These are phyloP conservation scores for Populus euphratica DNA, from an alignment of 345 rosid species.

Conservation along the genomic window DNA sequence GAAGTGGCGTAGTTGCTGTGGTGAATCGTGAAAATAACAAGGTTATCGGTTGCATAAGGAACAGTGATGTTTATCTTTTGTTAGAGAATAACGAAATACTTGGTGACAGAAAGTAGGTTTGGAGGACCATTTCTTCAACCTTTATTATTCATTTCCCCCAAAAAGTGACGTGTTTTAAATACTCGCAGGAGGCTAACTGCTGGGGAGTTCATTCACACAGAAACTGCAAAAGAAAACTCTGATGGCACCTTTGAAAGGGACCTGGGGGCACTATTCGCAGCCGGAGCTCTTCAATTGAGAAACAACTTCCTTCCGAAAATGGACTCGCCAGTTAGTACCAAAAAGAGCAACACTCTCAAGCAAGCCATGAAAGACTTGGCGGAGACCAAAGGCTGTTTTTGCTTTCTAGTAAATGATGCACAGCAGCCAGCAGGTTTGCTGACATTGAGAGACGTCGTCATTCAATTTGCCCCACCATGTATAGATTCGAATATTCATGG, in stretches of 20 bases:
- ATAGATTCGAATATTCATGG: slow-evolving; percentile 35
- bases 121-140: neutral
- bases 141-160: neutral
- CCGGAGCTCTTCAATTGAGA: slow-evolving; percentile 26
- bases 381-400: slow-evolving; percentile 21
- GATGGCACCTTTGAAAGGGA: slow-evolving; percentile 25
- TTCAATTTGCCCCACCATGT: slow-evolving; percentile 42
- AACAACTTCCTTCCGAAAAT: slow-evolving; percentile 34
- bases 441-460: slow-evolving; percentile 28
- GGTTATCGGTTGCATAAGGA: slow-evolving; percentile 29
- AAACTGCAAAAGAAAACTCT: slow-evolving; percentile 4
- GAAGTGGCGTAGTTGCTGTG: slow-evolving; percentile 21
- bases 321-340: slow-evolving; percentile 30
- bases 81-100: slow-evolving; percentile 24
- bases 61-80: slow-evolving; percentile 33
- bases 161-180: neutral
- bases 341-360: slow-evolving; percentile 35
- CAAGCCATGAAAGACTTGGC: slow-evolving; percentile 38
- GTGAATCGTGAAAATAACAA: slow-evolving; percentile 13
- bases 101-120: slow-evolving; percentile 19
- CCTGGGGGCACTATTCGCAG: slow-evolving; percentile 24
- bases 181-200: slow-evolving; percentile 21
- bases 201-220: slow-evolving; percentile 29
- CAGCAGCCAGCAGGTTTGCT: slow-evolving; percentile 17
- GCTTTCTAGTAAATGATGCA: slow-evolving; percentile 28